Evolutionary conservation across 2,329 filamentous ascomycete species (phyloP).

Genomic region (Exophiala spinifera): DNA sequence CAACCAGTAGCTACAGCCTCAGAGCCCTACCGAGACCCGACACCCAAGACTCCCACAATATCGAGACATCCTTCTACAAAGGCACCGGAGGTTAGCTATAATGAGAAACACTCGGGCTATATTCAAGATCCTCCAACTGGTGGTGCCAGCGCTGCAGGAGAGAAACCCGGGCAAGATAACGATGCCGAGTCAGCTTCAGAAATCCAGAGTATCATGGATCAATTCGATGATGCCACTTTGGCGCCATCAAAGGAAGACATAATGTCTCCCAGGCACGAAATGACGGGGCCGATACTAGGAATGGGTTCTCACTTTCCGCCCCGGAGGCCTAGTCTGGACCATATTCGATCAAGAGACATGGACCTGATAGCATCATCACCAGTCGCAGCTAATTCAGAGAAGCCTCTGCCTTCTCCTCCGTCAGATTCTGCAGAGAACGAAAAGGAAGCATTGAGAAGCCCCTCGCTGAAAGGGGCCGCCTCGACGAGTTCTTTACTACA

Average conservation of each 20-base stretch:
- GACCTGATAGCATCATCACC: constrained; percentile 30
- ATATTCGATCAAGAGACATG: constrained; percentile 49
- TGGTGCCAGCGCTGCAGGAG: constrained; percentile 51
- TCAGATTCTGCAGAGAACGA: constrained; percentile 31
- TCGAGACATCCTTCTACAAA: constrained; percentile 38
- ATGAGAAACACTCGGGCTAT: constrained; percentile 26
- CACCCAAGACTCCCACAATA: constrained; percentile 44
- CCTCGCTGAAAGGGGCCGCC: constrained; percentile 30
- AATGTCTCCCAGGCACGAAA: constrained; percentile 84
- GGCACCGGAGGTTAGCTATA: constrained; percentile 18
- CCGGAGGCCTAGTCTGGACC: constrained; percentile 81
- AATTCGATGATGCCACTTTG: constrained; percentile 74
- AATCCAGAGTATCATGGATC: constrained; percentile 96
- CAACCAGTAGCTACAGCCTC: constrained; percentile 48
- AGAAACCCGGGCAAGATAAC: constrained; percentile 41
- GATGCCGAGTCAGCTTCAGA: constrained; percentile 69
- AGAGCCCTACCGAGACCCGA: constrained; percentile 51
- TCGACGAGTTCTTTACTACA: constrained; percentile 7
- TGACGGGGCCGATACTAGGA: constrained; percentile 74
- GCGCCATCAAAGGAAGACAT: constrained; percentile 76
- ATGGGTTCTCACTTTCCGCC: constrained; percentile 69
- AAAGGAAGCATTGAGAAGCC: constrained; percentile 24
- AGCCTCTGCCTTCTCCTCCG: constrained; percentile 28
- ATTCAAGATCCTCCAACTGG: constrained; percentile 45
- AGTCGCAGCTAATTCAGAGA: constrained; percentile 21